phyloP scores from a whole-genome alignment of 345 rosid species.

The Arabidopsis thaliana region DNA sequence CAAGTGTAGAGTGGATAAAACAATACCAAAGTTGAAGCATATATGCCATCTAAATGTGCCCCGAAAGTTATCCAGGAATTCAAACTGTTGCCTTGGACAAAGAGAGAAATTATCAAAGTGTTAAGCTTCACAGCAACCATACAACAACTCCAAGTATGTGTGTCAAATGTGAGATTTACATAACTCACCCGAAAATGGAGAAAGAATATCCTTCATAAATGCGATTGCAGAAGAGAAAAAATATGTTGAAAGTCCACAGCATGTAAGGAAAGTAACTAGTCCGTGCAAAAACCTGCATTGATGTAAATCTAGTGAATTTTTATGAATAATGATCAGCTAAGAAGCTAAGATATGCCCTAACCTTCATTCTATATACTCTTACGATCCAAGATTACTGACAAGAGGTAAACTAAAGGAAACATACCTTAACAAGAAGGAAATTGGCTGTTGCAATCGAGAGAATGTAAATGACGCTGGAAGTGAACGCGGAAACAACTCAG shows the following conservation, averaged over 20 bases:
- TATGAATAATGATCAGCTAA: background rate
- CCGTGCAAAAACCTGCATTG: constrained; percentile 65
- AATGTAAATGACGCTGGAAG: constrained; percentile 63
- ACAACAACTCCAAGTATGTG: constrained; percentile 3
- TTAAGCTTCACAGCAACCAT: constrained; percentile 4
- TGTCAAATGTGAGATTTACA: constrained; percentile 16
- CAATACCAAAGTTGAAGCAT: constrained; percentile 91
- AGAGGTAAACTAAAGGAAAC: background rate
- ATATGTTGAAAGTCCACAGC: constrained; percentile 77
- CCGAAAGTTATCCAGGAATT: constrained; percentile 73
- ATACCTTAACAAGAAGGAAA: constrained; percentile 82
- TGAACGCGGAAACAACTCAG: constrained; percentile 7
- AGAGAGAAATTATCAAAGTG: constrained; percentile 6
- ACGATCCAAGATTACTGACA: background rate
- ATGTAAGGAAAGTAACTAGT: constrained; percentile 59
- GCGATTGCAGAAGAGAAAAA: constrained; percentile 81
- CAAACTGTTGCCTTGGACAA: constrained; percentile 62
- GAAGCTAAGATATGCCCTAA: background rate
- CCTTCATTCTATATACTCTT: background rate
- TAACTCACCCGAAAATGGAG: constrained; percentile 78
- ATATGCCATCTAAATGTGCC: constrained; percentile 98
- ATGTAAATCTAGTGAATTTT: constrained; percentile 44
- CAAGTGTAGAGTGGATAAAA: constrained; percentile 7
- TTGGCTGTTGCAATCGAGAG: constrained; percentile 67
- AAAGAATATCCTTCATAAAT: constrained; percentile 88